Evolutionary conservation across 352 stramenopile species (phyloP).

Genomic region (Peronospora farinosa): DNA sequence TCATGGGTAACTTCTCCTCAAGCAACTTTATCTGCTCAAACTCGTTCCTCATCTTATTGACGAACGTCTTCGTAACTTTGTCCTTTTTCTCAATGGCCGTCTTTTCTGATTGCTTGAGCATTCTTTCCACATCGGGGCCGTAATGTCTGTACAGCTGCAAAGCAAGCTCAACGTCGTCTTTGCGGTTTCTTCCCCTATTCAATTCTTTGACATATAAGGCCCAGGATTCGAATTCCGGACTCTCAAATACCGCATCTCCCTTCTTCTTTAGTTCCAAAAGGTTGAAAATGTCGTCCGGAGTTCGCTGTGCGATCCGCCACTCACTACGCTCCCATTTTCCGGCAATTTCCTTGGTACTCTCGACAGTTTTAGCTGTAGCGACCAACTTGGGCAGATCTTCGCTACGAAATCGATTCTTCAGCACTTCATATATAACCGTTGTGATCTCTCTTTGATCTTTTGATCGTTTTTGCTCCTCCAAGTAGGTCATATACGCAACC

Average conservation of each 20-base stretch:
- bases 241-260: neutral
- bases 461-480: neutral
- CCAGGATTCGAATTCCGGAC: slow-evolving; percentile 1
- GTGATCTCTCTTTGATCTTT: neutral
- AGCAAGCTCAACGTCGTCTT: neutral
- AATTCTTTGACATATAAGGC: neutral
- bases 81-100: too few relatives aligned
- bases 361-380: neutral
- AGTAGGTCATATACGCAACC: neutral
- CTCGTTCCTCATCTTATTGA: too few relatives aligned
- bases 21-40: too few relatives aligned
- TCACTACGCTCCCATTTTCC: neutral
- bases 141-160: neutral
- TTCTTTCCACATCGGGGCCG: neutral
- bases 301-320: neutral
- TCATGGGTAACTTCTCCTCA: too few relatives aligned
- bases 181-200: neutral
- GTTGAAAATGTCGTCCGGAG: neutral
- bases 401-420: neutral
- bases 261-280: slow-evolving; percentile 1
- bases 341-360: neutral
- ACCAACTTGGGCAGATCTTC: neutral
- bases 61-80: too few relatives aligned
- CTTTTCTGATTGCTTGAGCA: neutral
- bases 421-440: neutral